Evolutionary conservation across 2,329 filamentous ascomycete species (phyloP).

Genomic region (Arthrobotrys entomopaga): DNA sequence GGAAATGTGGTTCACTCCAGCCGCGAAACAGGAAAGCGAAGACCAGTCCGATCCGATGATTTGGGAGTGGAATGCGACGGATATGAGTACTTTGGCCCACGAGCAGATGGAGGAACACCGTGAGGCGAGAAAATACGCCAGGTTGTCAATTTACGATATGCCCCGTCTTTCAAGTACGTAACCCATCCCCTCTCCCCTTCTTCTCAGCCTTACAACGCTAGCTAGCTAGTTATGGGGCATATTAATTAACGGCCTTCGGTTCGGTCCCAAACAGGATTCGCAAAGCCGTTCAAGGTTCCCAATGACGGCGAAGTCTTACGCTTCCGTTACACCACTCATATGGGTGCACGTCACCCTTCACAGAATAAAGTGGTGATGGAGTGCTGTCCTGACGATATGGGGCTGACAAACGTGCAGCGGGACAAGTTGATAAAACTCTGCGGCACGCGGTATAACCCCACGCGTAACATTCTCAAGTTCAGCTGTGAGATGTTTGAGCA

Average conservation of each 20-base stretch:
- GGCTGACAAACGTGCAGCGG: slow-evolving; percentile 71
- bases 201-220: slow-evolving; percentile 1
- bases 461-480: slow-evolving; percentile 83
- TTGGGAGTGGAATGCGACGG: slow-evolving; percentile 77
- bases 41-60: slow-evolving; percentile 64
- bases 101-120: slow-evolving; percentile 86
- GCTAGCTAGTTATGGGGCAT: no score
- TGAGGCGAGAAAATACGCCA: slow-evolving; percentile 86
- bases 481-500: slow-evolving; percentile 88
- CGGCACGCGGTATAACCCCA: slow-evolving; percentile 86
- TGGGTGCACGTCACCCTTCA: slow-evolving; percentile 92
- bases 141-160: slow-evolving; percentile 94
- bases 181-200: slow-evolving; percentile 3
- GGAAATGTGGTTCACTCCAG: slow-evolving; percentile 61
- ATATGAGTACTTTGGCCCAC: slow-evolving; percentile 84
- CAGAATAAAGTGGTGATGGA: slow-evolving; percentile 94
- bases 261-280: slow-evolving; percentile 73
- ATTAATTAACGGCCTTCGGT: slow-evolving; percentile 8
- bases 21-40: slow-evolving; percentile 64
- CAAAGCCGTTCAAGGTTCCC: slow-evolving; percentile 81
- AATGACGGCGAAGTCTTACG: slow-evolving; percentile 76
- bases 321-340: slow-evolving; percentile 96
- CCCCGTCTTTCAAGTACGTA: slow-evolving; percentile 83
- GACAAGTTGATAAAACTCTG: slow-evolving; percentile 87
- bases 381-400: slow-evolving; percentile 79